A percentile compares a stretch with the other conserved stretches of the same genome.
Evolutionary conservation across 305 asterid genomes (phyloP).

Genomic region (Rubia balearica): DNA sequence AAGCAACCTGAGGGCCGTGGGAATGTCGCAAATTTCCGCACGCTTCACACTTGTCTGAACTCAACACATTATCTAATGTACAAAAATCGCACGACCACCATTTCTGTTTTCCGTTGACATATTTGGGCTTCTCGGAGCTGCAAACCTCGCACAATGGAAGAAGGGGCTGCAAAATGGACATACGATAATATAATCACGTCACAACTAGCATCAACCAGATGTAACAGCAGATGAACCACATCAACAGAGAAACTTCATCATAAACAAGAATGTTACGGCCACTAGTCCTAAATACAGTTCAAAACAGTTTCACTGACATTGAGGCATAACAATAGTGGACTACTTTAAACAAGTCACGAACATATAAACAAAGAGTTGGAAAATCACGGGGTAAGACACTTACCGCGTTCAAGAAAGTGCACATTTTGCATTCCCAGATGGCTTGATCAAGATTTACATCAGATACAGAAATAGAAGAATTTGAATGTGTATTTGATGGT

Average conservation of each 20-base stretch:
- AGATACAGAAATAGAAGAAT: conserved; percentile 36
- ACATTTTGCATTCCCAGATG: conserved; percentile 60
- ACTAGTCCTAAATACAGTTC: too few species aligned
- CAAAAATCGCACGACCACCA: conserved; percentile 79
- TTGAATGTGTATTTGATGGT: conserved; percentile 15
- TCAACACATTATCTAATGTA: conserved; percentile 54
- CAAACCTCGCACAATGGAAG: conserved; percentile 79
- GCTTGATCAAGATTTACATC: conserved; percentile 18
- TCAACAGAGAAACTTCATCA: background rate
- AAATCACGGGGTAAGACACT: conserved; percentile 20
- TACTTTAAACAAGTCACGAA: too few species aligned
- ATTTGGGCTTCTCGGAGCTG: conserved; percentile 46
- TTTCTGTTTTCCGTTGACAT: conserved; percentile 25
- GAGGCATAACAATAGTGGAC: background rate
- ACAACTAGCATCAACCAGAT: background rate
- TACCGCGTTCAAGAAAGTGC: conserved; percentile 92
- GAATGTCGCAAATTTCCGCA: conserved; percentile 87
- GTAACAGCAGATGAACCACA: too few species aligned
- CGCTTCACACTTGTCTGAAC: conserved; percentile 54
- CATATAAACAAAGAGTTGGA: background rate
- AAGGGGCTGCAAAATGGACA: conserved; percentile 38
- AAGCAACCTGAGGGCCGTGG: conserved; percentile 52
- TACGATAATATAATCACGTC: background rate
- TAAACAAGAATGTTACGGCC: background rate
- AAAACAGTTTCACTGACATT: too few species aligned